Evolutionary conservation across 2,329 filamentous ascomycete genomes (phyloP).

Genomic region (Didymella exigua): DNA sequence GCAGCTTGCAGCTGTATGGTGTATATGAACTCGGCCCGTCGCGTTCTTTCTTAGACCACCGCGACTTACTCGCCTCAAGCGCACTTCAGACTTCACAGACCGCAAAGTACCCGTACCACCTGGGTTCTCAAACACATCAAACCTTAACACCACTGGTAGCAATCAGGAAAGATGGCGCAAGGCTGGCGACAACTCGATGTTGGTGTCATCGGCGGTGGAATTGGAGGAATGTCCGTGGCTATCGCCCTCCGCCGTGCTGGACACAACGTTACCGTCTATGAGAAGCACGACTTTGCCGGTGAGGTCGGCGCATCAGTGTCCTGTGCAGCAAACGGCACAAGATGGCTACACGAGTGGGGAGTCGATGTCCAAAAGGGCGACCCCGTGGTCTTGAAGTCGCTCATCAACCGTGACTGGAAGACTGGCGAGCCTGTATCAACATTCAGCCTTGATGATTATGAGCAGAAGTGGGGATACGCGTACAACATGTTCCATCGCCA

Average conservation of each 20-base stretch:
- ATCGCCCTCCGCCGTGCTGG: constrained; percentile 60
- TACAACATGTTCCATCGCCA: constrained; percentile 73
- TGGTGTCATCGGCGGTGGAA: constrained; percentile 59
- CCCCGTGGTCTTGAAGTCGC: constrained; percentile 67
- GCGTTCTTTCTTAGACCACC: not conserved
- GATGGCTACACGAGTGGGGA: constrained; percentile 72
- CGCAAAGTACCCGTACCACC: too few species aligned
- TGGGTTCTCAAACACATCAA: not conserved
- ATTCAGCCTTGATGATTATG: constrained; percentile 68
- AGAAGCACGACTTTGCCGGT: constrained; percentile 68
- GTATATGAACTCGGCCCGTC: constrained; percentile 6
- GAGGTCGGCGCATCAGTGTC: constrained; percentile 62
- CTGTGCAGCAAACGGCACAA: constrained; percentile 72
- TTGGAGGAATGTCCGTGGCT: constrained; percentile 59
- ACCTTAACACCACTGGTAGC: not conserved
- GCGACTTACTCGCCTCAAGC: not conserved
- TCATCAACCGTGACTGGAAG: constrained; percentile 74
- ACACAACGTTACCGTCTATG: constrained; percentile 67
- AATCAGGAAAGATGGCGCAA: constrained; percentile 10
- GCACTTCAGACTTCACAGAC: not conserved
- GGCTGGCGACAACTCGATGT: constrained; percentile 39
- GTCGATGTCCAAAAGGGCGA: constrained; percentile 69
- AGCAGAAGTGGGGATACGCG: constrained; percentile 66
- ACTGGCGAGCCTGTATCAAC: constrained; percentile 70
- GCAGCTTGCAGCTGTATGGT: not conserved